Conservation (phyloP, 2,329 filamentous ascomycete genomes). For the Pseudogymnoascus sp. region DNA sequence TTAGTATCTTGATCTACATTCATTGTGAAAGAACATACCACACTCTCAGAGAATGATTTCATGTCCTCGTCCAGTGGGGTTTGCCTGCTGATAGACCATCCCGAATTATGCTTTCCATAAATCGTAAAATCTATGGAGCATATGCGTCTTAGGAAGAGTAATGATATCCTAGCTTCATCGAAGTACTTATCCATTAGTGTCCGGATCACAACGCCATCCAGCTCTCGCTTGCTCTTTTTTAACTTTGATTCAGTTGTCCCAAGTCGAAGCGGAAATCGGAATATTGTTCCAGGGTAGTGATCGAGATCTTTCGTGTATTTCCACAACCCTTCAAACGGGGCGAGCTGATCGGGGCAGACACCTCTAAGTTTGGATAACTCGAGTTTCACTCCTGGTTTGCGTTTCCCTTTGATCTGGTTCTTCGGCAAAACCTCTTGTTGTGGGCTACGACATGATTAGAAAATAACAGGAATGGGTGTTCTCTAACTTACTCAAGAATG, state of each 20-base stretch:
- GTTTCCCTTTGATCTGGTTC: constrained; percentile 15
- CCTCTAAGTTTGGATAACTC: constrained; percentile 18
- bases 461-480: neutral
- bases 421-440: constrained; percentile 22
- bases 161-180: constrained; percentile 21
- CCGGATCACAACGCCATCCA: constrained; percentile 1
- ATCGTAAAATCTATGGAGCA: constrained; percentile 18
- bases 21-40: neutral
- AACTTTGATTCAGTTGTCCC: constrained; percentile 6
- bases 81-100: constrained; percentile 17
- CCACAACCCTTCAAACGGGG: constrained; percentile 21
- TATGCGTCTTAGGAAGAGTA: constrained; percentile 22
- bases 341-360: constrained; percentile 18
- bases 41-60: neutral
- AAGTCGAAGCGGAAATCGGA: constrained; percentile 22
- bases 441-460: constrained; percentile 15
- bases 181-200: constrained; percentile 16
- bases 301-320: constrained; percentile 17
- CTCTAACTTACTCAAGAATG: constrained; percentile 27
- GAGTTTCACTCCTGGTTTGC: constrained; percentile 20
- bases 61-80: neutral
- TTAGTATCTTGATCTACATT: neutral
- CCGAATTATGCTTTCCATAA: constrained; percentile 10
- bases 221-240: constrained; percentile 9
- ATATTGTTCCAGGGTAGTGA: constrained; percentile 24